Evolutionary conservation across 106 monocot species (phyloP).

Genomic region (Ottelia alismoides): DNA sequence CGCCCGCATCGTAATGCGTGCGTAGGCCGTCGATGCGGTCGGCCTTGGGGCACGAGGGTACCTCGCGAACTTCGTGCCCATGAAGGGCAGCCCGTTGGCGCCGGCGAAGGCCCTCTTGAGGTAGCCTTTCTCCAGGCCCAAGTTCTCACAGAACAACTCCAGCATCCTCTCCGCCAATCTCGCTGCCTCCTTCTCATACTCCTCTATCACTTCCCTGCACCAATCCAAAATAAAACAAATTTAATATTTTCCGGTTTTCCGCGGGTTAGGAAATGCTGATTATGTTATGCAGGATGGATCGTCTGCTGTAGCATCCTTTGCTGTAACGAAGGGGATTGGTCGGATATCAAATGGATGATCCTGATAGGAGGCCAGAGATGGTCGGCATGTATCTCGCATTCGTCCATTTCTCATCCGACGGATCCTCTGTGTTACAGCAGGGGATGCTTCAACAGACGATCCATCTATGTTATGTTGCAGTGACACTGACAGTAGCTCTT

Average conservation of each 20-base stretch:
- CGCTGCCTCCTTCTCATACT: conserved; percentile 40
- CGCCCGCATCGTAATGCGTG: conserved; percentile 76
- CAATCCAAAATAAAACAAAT: not conserved
- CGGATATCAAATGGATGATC: too few species aligned
- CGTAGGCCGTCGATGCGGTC: conserved; percentile 55
- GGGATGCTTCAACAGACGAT: too few species aligned
- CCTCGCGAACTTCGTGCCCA: conserved; percentile 75
- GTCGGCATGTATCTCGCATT: too few species aligned
- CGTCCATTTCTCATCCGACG: too few species aligned
- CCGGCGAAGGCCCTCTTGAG: conserved; percentile 58
- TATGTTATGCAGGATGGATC: too few species aligned
- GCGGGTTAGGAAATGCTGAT: too few species aligned
- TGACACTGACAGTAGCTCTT: conserved; percentile 10
- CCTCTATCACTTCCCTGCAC: conserved; percentile 36
- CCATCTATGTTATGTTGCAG: too few species aligned
- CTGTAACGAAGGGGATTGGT: too few species aligned
- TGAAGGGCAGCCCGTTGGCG: conserved; percentile 37
- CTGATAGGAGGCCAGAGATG: too few species aligned
- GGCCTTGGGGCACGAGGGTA: conserved; percentile 72
- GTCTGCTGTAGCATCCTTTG: too few species aligned
- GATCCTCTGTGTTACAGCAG: too few species aligned
- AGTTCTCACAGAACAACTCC: conserved; percentile 63
- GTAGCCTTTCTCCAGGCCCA: conserved; percentile 66
- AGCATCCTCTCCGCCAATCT: conserved; percentile 51
- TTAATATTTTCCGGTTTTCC: too few species aligned